Evolutionary conservation across 2,329 filamentous ascomycete genomes (phyloP), one percentile per base, ranked within the genome.

Genomic region (Clonostachys byssicola): DNA sequence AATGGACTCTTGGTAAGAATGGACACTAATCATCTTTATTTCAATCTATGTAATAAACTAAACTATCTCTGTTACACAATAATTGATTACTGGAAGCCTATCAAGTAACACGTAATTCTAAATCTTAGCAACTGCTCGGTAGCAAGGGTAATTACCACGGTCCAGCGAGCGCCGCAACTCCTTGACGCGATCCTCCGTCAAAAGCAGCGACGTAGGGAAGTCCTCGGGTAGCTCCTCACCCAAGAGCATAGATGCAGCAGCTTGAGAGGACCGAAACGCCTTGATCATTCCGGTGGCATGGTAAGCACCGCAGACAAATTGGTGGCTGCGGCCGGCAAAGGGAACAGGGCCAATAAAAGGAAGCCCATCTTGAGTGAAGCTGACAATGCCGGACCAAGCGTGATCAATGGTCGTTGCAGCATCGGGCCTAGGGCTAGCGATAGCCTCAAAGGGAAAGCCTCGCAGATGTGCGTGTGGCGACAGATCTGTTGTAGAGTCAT

Each of bases 201-300:
- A 6, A 33, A 54, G 20, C 48, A 51, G 43, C 5, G 52, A 53
- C 10, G 17, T 38, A 8, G 51, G 52, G 40, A 46, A 51, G 8
- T 50, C 47, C 2, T 46, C 34, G 5, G 14, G 12, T 6, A 49
- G n/a, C 5, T 45, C 18, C 14, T 52, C 45, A 2, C 48, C 50
- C 12, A 52, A 23, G 14, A 52, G 14, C 40, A 49, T 10, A 3
- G 6, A 7, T 8, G 44, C 47, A 20, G 43, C 36, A 41, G 51
- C 49, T 20, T 49, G 18, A 3, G 38, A 34, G 8, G 46, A 50
- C 44, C 23, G 51, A 35, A 46, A 44, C 6, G 45, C 55, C 46
- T 49, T 56, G 34, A 51, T 43, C 53, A 58, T 54, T 4, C 54
- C 51, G 3, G 42, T 53, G 9, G 41, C 53, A 13, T 54, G 48